Conservation (phyloP, 2,329 filamentous ascomycete genomes). For the Teratosphaeria pseudoeucalypti region DNA sequence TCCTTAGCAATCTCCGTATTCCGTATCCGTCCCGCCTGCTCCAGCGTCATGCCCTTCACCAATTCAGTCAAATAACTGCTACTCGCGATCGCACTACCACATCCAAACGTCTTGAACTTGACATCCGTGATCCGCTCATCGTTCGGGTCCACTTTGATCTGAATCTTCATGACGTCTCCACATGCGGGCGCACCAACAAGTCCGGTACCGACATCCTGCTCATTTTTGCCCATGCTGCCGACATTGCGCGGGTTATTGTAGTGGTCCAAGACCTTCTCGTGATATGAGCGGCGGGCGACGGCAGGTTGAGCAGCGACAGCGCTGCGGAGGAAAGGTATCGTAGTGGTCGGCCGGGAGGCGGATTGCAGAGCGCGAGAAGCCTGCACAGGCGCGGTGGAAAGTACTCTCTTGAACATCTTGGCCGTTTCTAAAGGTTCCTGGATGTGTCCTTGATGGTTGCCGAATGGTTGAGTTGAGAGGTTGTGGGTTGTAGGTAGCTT, state of each 20-base stretch:
- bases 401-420: conserved; percentile 49
- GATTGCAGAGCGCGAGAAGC: conserved; percentile 41
- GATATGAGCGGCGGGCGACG: conserved; percentile 42
- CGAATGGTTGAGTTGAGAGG: not conserved
- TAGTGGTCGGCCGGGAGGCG: conserved; percentile 39
- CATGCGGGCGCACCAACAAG: conserved; percentile 85
- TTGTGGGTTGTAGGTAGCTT: not conserved
- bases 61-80: conserved; percentile 92
- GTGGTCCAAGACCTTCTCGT: conserved; percentile 69
- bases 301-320: conserved; percentile 31
- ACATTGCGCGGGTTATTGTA: conserved; percentile 73
- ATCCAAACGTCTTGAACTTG: conserved; percentile 97
- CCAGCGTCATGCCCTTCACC: conserved; percentile 89
- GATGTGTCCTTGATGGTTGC: not conserved
- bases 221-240: conserved; percentile 67
- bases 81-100: conserved; percentile 86
- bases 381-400: conserved; percentile 43
- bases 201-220: conserved; percentile 76
- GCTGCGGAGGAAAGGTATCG: conserved; percentile 30
- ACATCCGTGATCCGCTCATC: conserved; percentile 86
- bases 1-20: conserved; percentile 99
- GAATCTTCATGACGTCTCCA: conserved; percentile 88
- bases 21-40: conserved; percentile 83
- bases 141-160: conserved; percentile 82
- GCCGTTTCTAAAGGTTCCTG: not conserved